Evolutionary conservation across 2,329 filamentous ascomycete genomes (phyloP).

Genomic region (Fusarium sp.): DNA sequence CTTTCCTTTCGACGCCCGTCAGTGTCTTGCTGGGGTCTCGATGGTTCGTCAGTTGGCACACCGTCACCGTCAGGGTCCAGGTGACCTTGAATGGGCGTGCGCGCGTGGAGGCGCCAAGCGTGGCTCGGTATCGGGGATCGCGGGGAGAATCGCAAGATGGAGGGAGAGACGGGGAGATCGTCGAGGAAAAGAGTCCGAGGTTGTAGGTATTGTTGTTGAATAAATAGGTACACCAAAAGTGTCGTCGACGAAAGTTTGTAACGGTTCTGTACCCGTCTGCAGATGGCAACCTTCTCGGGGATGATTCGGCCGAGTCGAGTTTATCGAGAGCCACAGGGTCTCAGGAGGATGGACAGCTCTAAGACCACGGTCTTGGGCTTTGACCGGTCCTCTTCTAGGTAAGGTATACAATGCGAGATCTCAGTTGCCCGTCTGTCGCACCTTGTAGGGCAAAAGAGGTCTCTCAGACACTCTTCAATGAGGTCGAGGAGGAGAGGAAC

Average conservation of each 20-base stretch:
- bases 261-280: constrained; percentile 1
- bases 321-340: constrained; percentile 1
- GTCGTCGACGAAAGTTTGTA: constrained; percentile 1
- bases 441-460: not conserved
- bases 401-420: not conserved
- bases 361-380: not conserved
- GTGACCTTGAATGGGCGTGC: constrained; percentile 32
- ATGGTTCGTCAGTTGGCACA: constrained; percentile 37
- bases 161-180: not conserved
- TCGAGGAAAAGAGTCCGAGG: not conserved
- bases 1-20: constrained; percentile 28
- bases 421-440: not conserved
- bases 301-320: constrained; percentile 27
- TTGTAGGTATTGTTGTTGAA: not conserved
- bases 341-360: not conserved
- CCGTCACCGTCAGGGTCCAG: constrained; percentile 41
- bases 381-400: not conserved
- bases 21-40: constrained; percentile 24
- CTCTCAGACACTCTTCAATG: not conserved
- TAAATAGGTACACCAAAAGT: not conserved
- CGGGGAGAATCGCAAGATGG: constrained; percentile 22
- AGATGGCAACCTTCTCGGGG: constrained; percentile 22
- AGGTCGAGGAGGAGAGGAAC: not conserved
- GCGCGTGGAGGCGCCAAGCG: constrained; percentile 35
- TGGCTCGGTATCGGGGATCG: constrained; percentile 35